phyloP scores from a whole-genome alignment of 2,329 filamentous ascomycete species.

The Nectriaceae sp. region DNA sequence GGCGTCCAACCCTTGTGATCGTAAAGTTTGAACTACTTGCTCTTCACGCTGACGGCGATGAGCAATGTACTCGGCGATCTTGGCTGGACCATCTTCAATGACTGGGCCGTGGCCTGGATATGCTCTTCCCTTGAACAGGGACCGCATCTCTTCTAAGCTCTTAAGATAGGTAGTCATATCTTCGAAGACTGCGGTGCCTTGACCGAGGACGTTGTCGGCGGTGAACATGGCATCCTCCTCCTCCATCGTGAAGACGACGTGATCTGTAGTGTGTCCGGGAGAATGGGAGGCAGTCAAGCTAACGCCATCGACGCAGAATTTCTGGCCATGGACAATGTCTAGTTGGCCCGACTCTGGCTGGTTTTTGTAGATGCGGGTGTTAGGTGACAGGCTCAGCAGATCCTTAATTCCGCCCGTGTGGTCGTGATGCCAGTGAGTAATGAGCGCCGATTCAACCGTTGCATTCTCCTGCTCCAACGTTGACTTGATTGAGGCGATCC shows the following conservation, averaged over 20 bases:
- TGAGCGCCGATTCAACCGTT: constrained; percentile 66
- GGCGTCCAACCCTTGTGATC: constrained; percentile 36
- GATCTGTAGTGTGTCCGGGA: constrained; percentile 76
- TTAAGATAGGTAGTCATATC: constrained; percentile 69
- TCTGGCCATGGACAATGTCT: constrained; percentile 51
- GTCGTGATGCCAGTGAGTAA: constrained; percentile 93
- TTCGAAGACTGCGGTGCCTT: constrained; percentile 85
- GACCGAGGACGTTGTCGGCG: constrained; percentile 84
- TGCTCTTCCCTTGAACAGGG: constrained; percentile 65
- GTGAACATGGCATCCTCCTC: constrained; percentile 87
- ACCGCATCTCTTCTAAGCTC: constrained; percentile 70
- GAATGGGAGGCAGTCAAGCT: constrained; percentile 65
- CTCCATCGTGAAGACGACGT: constrained; percentile 75
- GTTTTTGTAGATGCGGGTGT: constrained; percentile 67
- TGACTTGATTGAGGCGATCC: constrained; percentile 66
- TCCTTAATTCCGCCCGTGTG: constrained; percentile 78
- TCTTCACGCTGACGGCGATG: constrained; percentile 80
- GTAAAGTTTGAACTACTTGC: constrained; percentile 70
- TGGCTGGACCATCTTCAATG: constrained; percentile 69
- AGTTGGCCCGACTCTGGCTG: constrained; percentile 53
- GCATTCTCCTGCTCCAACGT: constrained; percentile 70
- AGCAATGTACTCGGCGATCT: constrained; percentile 78
- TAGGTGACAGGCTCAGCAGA: constrained; percentile 64
- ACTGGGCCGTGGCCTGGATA: constrained; percentile 90
- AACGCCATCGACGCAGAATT: constrained; percentile 59